A percentile compares a stretch with the other conserved stretches of the same genome.
phyloP scores from a whole-genome alignment of 169 alveolate species.

The Ichthyophthirius multifiliis region DNA sequence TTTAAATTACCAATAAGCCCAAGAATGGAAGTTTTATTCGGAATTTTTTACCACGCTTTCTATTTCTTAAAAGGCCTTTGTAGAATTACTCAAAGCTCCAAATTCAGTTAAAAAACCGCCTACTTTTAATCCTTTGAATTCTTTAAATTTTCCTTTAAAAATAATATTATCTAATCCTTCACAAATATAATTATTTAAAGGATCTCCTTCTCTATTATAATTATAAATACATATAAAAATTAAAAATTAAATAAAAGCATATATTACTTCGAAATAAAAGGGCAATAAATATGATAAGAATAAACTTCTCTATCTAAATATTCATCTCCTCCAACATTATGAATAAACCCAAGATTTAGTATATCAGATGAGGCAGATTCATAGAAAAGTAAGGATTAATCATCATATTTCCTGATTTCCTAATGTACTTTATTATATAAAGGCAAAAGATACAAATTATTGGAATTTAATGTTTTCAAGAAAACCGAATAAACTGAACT shows the following conservation, averaged over 20 bases:
- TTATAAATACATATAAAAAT: too few relatives aligned
- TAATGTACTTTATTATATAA: slow-evolving; percentile 56
- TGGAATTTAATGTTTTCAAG: slow-evolving; percentile 32
- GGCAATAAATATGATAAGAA: slow-evolving; percentile 70
- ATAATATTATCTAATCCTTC: slow-evolving; percentile 52
- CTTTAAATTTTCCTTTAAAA: slow-evolving; percentile 46
- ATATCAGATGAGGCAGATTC: slow-evolving; percentile 57
- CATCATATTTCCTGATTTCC: slow-evolving; percentile 46
- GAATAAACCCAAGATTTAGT: slow-evolving; percentile 48
- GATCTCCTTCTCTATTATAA: slow-evolving; percentile 47
- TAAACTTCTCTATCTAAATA: slow-evolving; percentile 43
- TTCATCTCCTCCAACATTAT: slow-evolving; percentile 54
- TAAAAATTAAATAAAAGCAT: slow-evolving; percentile 20
- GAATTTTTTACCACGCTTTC: slow-evolving; percentile 44
- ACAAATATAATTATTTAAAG: slow-evolving; percentile 39
- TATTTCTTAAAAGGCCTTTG: slow-evolving; percentile 60
- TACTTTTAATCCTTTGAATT: slow-evolving; percentile 52
- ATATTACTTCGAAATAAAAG: slow-evolving; percentile 37
- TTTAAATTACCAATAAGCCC: slow-evolving; percentile 82
- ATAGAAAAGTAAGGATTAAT: slow-evolving; percentile 56
- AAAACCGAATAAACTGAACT: slow-evolving; percentile 34
- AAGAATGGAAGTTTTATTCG: slow-evolving; percentile 43
- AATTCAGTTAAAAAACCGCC: slow-evolving; percentile 76
- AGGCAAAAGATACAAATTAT: slow-evolving; percentile 47
- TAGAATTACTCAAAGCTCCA: slow-evolving; percentile 73